Base-by-base conservation (phyloP, 805 yeast genomes). In the Ogataea philodendri region DNA sequence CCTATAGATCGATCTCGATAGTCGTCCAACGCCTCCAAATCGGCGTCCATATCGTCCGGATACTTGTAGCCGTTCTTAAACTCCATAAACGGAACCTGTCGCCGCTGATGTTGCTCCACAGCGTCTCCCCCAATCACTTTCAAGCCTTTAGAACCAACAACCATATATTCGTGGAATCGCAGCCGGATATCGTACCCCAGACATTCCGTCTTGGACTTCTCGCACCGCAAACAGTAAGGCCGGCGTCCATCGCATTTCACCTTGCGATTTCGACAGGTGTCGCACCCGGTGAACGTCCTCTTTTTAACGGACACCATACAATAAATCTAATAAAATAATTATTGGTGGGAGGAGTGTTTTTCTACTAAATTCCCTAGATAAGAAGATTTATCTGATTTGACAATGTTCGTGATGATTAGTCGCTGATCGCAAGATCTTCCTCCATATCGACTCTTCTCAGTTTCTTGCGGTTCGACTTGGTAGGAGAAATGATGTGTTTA, bases 201-300 rank as follows among this genome's bases (percentile, higher is more conserved):
- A 57, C 81, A 76, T 7, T 55, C 54, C 5, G 67, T 37, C 3
- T 63, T 62, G 3, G 77, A 68, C 43, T 65, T 70, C 25, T 39
- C 47, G 54, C 81, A 75, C 35, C 78, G 59, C 20, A 46, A 30
- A 47, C 81, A 75, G 11, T 39, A 43, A 2, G 80, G 80, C 35
- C 60, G 59, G 4, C 54, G 42, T 9, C 69, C 62, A 49, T 73
- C 80, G 54, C 81, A 75, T 49, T 72, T 72, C 45, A 74, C 72
- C 44, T 72, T 74, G 16, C 79, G 57, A 15, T 58, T 49, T 23
- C 81, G 59, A 45, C 81, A 75, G 5, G 80, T 75, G 63, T 74
- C 70, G 52, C 81, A 75, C 4, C 81, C 81, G 28, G 67, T 60
- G 51, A 72, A 72, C 1, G 63, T 51, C 22, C 65, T 42, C 25